Evolutionary conservation across 202 grass and related monocot genomes (phyloP).

Genomic region (Bolboschoenoplectus hybrid): DNA sequence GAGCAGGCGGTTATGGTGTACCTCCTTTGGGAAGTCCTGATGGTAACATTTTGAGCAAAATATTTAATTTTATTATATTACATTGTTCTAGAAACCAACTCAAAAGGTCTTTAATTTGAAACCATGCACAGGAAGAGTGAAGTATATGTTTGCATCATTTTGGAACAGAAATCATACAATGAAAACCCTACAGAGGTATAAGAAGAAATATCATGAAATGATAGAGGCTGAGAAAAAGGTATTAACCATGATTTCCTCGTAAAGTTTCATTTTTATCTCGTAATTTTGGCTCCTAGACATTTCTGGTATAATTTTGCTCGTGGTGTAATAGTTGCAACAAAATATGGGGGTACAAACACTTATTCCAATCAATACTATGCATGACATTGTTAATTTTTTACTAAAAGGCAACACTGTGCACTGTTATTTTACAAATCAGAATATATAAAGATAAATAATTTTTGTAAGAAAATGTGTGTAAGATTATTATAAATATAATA

Average conservation of each 20-base stretch:
- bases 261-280: background rate
- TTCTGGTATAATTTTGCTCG: slow-evolving; percentile 8
- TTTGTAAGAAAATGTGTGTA: background rate
- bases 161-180: slow-evolving; percentile 94
- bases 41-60: slow-evolving; percentile 56
- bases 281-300: background rate
- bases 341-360: background rate
- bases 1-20: slow-evolving; percentile 92
- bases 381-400: background rate
- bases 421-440: background rate
- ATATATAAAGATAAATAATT: background rate
- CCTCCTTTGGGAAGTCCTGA: slow-evolving; percentile 91
- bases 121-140: slow-evolving; percentile 79
- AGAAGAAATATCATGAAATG: slow-evolving; percentile 75
- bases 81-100: slow-evolving; percentile 13
- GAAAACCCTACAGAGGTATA: slow-evolving; percentile 75
- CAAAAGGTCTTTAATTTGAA: slow-evolving; percentile 39
- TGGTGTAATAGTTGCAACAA: slow-evolving; percentile 19
- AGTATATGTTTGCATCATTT: slow-evolving; percentile 99
- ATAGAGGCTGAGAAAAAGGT: slow-evolving; percentile 95
- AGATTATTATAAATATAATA: slow-evolving; percentile 11
- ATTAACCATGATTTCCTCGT: slow-evolving; percentile 24
- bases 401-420: background rate
- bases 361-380: background rate
- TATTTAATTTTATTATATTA: slow-evolving; percentile 27